Evolutionary conservation across 2,329 filamentous ascomycete species (phyloP).

Genomic region (Cercospora sesami): DNA sequence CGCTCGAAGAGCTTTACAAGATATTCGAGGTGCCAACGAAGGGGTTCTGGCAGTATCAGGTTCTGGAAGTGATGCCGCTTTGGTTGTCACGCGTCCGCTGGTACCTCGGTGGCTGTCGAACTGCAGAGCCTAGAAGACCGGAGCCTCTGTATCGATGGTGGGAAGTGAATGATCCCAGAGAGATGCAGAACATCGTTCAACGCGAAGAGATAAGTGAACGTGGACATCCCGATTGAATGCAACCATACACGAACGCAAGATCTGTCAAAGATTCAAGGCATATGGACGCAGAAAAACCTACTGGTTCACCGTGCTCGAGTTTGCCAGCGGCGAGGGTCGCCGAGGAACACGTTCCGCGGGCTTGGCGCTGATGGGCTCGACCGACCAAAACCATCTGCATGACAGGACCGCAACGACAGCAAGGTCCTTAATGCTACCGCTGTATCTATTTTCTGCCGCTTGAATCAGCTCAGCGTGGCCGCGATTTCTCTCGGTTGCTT

Average conservation of each 20-base stretch:
- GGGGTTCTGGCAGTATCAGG: background rate
- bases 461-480: too few species aligned
- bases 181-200: background rate
- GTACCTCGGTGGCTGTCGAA: background rate
- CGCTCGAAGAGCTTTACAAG: conserved; percentile 38
- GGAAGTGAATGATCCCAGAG: background rate
- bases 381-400: too few species aligned
- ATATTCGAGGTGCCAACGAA: conserved; percentile 30
- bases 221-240: background rate
- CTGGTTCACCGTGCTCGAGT: too few species aligned
- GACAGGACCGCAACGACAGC: too few species aligned
- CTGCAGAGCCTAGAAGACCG: background rate
- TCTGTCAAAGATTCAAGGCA: too few species aligned
- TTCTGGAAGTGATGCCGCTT: background rate
- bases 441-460: too few species aligned
- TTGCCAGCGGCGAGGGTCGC: too few species aligned
- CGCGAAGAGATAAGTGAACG: background rate
- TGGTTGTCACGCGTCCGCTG: background rate
- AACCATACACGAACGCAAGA: background rate
- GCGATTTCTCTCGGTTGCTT: too few species aligned
- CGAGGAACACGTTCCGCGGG: too few species aligned
- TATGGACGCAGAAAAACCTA: too few species aligned
- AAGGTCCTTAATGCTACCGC: too few species aligned
- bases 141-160: conserved; percentile 4
- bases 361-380: too few species aligned